These are phyloP conservation scores for Tetrahymena elliotti DNA, from an alignment of 73 alveolate species.

Conservation along the genomic window DNA sequence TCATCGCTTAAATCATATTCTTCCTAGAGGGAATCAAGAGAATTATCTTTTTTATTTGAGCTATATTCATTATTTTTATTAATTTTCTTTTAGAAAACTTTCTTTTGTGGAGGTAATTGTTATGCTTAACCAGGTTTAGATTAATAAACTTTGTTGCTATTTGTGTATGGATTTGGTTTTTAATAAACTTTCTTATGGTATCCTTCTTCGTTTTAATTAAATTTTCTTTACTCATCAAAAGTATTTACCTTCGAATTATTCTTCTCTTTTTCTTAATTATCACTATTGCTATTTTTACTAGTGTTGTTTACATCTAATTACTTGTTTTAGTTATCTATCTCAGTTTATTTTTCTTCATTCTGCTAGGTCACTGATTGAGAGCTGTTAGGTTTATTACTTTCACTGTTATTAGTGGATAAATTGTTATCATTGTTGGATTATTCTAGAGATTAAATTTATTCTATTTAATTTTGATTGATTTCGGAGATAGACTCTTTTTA, in stretches of 20 bases:
- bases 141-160: background rate
- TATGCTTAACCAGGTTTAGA: background rate
- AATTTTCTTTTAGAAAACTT: background rate
- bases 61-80: background rate
- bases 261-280: background rate
- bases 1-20: background rate
- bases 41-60: background rate
- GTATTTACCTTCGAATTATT: background rate
- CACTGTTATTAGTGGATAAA: background rate
- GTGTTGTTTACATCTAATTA: background rate
- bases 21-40: background rate
- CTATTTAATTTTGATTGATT: background rate
- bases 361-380: background rate
- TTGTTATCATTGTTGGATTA: background rate
- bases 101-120: background rate
- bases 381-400: background rate
- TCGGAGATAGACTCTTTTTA: background rate
- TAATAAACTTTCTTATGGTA: background rate
- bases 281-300: background rate
- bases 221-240: background rate
- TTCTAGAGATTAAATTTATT: background rate
- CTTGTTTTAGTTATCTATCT: background rate
- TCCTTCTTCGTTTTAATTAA: background rate
- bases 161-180: background rate
- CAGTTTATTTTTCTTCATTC: background rate